Evolutionary conservation across 306 rosid species (phyloP).

Genomic region (Prunus kanzakura): DNA sequence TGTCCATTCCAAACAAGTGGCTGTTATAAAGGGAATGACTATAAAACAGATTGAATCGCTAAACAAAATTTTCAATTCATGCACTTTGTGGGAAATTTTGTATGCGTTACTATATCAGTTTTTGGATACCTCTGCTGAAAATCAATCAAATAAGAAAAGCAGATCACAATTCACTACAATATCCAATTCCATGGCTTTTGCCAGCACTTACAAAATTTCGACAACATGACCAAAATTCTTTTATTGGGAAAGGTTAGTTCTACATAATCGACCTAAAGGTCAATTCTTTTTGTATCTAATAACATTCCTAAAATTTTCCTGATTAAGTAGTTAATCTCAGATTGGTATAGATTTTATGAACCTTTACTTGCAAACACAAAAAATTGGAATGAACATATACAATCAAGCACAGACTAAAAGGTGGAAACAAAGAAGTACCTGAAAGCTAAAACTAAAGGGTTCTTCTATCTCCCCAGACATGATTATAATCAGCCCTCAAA

Average conservation of each 20-base stretch:
- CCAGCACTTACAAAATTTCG: not conserved
- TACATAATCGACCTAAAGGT: not conserved
- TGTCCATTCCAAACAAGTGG: constrained; percentile 40
- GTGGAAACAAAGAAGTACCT: constrained; percentile 32
- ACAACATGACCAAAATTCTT: not conserved
- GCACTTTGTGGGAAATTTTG: not conserved
- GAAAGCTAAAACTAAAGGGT: constrained; percentile 46
- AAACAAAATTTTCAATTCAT: not conserved
- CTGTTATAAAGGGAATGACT: constrained; percentile 1
- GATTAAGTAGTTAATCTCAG: not conserved
- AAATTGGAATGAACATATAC: not conserved
- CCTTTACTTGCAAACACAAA: not conserved
- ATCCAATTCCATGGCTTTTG: not conserved
- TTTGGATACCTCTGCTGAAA: not conserved
- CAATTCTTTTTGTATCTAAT: not conserved
- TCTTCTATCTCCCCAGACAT: constrained; percentile 74
- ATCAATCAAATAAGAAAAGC: not conserved
- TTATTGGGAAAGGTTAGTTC: not conserved
- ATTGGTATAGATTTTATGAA: not conserved
- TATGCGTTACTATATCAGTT: not conserved
- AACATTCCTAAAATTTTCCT: not conserved
- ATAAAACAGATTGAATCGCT: not conserved
- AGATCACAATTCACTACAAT: not conserved
- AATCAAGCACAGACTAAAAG: constrained; percentile 9
- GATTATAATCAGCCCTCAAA: constrained; percentile 17